A percentile compares a stretch with the other conserved stretches of the same genome.
Evolutionary conservation across 768 basidiomycete genomes (phyloP).

Genomic region (Boletus subcaerulescens): DNA sequence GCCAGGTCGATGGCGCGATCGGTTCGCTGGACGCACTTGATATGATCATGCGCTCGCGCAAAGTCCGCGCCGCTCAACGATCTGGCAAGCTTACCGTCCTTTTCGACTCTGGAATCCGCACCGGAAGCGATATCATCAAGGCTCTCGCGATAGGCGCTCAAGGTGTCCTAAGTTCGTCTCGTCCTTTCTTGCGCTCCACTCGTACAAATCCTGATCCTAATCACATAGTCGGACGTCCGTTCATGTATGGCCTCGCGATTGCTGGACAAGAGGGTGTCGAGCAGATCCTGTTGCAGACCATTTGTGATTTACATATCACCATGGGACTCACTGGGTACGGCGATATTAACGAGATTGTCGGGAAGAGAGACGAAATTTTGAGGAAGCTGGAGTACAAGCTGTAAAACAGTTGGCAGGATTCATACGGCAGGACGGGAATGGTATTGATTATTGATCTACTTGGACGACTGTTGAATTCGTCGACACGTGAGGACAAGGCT

Average conservation of each 20-base stretch:
- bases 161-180: conserved; percentile 64
- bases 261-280: conserved; percentile 74
- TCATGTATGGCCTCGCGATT: conserved; percentile 68
- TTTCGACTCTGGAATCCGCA: conserved; percentile 72
- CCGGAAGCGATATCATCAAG: conserved; percentile 80
- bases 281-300: conserved; percentile 62
- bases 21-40: conserved; percentile 73
- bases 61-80: conserved; percentile 54
- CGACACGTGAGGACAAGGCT: no score
- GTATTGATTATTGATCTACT: no score
- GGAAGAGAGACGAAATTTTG: conserved; percentile 40
- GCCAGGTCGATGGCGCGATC: conserved; percentile 79
- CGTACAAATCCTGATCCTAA: neutral
- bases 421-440: no score
- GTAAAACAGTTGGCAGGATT: neutral
- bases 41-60: conserved; percentile 60
- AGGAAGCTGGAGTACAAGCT: conserved; percentile 18
- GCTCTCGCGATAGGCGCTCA: conserved; percentile 86
- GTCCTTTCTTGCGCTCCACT: neutral
- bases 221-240: conserved; percentile 63
- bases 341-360: conserved; percentile 58
- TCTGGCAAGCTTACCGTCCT: conserved; percentile 66
- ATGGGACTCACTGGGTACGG: conserved; percentile 62
- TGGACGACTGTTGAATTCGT: no score
- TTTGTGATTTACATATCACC: conserved; percentile 67